These are phyloP conservation scores for Angomonas ambiguus DNA, from an alignment of 208 protist genomes.

Conservation along the genomic window DNA sequence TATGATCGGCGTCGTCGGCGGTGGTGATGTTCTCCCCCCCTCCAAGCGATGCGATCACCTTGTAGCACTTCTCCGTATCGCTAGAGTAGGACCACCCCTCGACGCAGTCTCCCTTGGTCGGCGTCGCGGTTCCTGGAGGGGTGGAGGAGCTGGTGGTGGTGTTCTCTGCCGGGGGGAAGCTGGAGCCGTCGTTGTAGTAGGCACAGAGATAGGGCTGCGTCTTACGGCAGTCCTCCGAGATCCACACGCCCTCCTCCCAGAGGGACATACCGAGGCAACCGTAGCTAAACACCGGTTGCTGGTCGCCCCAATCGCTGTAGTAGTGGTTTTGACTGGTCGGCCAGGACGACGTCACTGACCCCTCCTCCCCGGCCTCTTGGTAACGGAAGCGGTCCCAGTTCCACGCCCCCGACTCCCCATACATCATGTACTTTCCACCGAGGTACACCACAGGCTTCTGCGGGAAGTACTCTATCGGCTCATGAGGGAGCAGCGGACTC, in stretches of 20 bases:
- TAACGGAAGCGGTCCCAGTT: conserved; percentile 16
- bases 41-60: background rate
- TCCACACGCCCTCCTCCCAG: conserved; percentile 28
- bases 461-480: background rate
- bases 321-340: conserved; percentile 41
- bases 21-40: conserved; percentile 7
- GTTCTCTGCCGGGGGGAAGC: conserved; percentile 15
- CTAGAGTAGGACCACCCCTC: conserved; percentile 22
- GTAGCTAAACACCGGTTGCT: conserved; percentile 34
- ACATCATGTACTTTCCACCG: conserved; percentile 41
- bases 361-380: conserved; percentile 30
- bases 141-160: conserved; percentile 20
- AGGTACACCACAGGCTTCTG: conserved; percentile 27
- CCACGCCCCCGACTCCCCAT: conserved; percentile 33
- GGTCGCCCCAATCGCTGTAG: conserved; percentile 38
- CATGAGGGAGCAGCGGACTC: background rate
- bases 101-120: conserved; percentile 13
- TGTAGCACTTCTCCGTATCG: conserved; percentile 26
- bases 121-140: conserved; percentile 6
- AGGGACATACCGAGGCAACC: conserved; percentile 38
- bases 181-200: conserved; percentile 64
- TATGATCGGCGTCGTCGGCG: conserved; percentile 35
- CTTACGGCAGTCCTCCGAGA: conserved; percentile 35
- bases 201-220: conserved; percentile 59
- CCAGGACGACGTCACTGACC: conserved; percentile 38